Conservation (phyloP, 2,329 filamentous ascomycete species). For the Stagonosporopsis cucurbitacearum region DNA sequence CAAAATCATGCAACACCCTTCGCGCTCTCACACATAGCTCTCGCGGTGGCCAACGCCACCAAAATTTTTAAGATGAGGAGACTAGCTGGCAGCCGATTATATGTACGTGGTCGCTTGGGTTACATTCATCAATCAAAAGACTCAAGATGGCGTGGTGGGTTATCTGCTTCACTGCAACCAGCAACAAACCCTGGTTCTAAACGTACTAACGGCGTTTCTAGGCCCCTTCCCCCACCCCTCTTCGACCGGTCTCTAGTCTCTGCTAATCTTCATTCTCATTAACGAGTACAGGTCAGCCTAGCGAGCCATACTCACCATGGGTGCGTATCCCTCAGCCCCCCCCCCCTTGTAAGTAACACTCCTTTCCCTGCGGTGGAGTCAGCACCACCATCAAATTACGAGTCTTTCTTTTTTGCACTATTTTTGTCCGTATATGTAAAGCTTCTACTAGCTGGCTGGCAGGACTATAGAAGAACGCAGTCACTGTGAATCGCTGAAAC, state of each 20-base stretch:
- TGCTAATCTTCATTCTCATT: too few relatives aligned
- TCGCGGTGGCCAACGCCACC: background rate
- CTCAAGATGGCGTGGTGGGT: background rate
- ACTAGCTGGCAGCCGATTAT: background rate
- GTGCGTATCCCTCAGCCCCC: too few relatives aligned
- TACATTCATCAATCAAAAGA: background rate
- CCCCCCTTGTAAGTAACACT: background rate
- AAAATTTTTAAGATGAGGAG: background rate
- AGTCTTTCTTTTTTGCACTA: background rate
- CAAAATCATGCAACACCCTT: background rate
- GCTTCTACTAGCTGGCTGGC: background rate
- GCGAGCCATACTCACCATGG: too few relatives aligned
- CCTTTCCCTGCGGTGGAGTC: background rate
- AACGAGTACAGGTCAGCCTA: too few relatives aligned
- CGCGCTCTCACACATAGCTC: background rate
- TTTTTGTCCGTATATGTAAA: background rate
- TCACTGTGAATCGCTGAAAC: background rate
- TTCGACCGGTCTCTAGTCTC: background rate
- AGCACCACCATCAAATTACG: background rate
- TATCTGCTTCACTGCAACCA: background rate
- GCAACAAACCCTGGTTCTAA: background rate
- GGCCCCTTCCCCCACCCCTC: too few relatives aligned
- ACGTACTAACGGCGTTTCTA: background rate
- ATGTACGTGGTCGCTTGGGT: background rate
- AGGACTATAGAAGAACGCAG: conserved; percentile 1